Evolutionary conservation across 1,284 basidiomycete species (phyloP).

Genomic region (Leccinum ponderosum): DNA sequence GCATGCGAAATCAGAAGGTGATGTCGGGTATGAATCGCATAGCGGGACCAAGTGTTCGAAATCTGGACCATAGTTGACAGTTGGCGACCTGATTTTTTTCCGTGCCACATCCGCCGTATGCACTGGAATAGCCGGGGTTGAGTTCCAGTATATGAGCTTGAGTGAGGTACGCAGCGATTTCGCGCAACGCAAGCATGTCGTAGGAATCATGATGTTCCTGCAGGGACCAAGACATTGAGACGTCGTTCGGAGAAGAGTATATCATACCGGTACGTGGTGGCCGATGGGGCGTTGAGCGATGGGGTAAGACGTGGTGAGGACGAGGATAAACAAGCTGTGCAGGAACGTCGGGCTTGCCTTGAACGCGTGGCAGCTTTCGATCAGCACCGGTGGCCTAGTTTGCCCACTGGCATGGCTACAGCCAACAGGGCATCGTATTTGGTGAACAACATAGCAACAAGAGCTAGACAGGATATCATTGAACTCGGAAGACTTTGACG

Average conservation of each 20-base stretch:
- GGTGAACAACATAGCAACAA: no score
- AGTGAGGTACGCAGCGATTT: constrained; percentile 64
- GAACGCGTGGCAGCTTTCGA: constrained; percentile 27
- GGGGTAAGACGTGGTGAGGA: not conserved
- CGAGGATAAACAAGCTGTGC: constrained; percentile 27
- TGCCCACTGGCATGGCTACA: no score
- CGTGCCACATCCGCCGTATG: constrained; percentile 12
- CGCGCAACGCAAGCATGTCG: constrained; percentile 57
- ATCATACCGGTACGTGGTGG: not conserved
- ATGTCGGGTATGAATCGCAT: constrained; percentile 56
- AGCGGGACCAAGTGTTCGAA: constrained; percentile 68
- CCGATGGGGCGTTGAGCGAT: not conserved
- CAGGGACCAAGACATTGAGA: constrained; percentile 63
- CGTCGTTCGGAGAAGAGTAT: constrained; percentile 65
- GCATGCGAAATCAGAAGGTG: constrained; percentile 53
- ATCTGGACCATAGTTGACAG: constrained; percentile 76
- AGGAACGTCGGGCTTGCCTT: constrained; percentile 42
- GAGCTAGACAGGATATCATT: no score
- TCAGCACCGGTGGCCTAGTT: no score
- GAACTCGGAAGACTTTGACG: no score
- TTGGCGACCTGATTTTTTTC: constrained; percentile 22
- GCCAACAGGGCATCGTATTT: no score
- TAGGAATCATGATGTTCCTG: constrained; percentile 69
- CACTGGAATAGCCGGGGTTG: constrained; percentile 18
- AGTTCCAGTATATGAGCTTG: constrained; percentile 47